Percentiles rank a stretch among this genome's conserved stretches.
Evolutionary conservation across 306 rosid species (phyloP).

Genomic region (Begonia fuchsioides): DNA sequence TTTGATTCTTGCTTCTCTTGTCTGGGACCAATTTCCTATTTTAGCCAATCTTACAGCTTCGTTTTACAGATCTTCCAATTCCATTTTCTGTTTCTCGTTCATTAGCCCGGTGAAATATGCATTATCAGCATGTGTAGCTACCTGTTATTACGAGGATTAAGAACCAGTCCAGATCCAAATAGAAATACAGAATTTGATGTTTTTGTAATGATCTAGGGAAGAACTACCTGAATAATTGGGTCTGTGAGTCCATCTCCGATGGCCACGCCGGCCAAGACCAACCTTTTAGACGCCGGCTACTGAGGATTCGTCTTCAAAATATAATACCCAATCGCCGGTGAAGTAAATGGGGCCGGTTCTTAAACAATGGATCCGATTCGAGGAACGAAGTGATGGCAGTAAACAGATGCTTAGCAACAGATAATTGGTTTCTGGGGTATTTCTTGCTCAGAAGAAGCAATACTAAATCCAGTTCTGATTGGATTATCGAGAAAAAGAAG

Average conservation of each 20-base stretch:
- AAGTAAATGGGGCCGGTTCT: conserved; percentile 55
- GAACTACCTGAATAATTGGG: conserved; percentile 31
- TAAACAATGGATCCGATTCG: conserved; percentile 29
- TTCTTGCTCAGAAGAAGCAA: conserved; percentile 37
- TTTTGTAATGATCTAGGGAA: too few relatives aligned
- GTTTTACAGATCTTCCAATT: conserved; percentile 33
- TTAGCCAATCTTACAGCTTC: conserved; percentile 25
- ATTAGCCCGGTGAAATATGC: conserved; percentile 50
- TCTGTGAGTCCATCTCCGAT: conserved; percentile 70
- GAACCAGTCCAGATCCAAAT: too few relatives aligned
- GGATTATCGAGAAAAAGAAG: conserved; percentile 66
- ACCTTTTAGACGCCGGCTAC: conserved; percentile 11
- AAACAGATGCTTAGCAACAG: conserved; percentile 48
- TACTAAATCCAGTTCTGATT: conserved; percentile 64
- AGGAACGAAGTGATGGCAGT: conserved; percentile 43
- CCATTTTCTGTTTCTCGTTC: conserved; percentile 42
- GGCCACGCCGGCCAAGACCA: conserved; percentile 52
- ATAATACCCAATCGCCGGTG: conserved; percentile 55
- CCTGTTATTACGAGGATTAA: too few relatives aligned
- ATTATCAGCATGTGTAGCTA: conserved; percentile 35
- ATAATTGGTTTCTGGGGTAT: conserved; percentile 45
- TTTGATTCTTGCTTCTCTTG: conserved; percentile 19
- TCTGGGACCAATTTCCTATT: conserved; percentile 33
- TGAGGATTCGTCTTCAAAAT: conserved; percentile 25
- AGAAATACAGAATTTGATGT: too few relatives aligned